A percentile compares a stretch with the other conserved stretches of the same genome.
Evolutionary conservation across 169 alveolate genomes (phyloP).

Genomic region (Perkinsus chesapeaki): DNA sequence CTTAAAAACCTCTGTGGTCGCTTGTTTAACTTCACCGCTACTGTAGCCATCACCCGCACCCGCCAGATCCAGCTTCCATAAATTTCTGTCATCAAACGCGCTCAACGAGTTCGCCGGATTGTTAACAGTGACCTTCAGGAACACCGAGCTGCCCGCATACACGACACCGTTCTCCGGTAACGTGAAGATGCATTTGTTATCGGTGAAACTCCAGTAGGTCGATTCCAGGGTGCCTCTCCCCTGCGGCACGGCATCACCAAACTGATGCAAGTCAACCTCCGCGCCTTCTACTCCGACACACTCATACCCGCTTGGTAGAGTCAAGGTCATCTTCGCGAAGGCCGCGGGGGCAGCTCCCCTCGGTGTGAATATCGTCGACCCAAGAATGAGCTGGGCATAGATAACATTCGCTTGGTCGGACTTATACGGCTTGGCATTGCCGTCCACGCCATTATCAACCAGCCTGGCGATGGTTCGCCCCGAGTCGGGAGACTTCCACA

Average conservation of each 20-base stretch:
- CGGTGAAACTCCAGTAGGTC: not conserved
- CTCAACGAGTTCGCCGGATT: not conserved
- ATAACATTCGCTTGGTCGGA: not conserved
- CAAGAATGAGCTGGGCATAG: not conserved
- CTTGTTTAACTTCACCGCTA: not conserved
- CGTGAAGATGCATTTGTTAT: not conserved
- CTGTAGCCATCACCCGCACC: not conserved
- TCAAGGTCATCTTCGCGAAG: not conserved
- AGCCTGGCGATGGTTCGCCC: constrained; percentile 7
- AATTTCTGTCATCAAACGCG: not conserved
- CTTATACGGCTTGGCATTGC: not conserved
- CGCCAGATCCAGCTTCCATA: not conserved
- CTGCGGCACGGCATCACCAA: not conserved
- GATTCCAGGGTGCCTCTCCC: not conserved
- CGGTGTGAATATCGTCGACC: not conserved
- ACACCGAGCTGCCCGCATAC: not conserved
- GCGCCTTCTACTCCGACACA: not conserved
- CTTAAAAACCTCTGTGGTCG: not conserved
- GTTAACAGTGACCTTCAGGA: not conserved
- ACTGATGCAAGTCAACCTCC: not conserved
- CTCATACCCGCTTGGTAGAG: not conserved
- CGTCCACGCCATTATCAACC: not conserved
- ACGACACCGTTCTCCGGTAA: not conserved
- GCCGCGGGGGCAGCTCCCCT: not conserved
- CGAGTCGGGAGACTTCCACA: constrained; percentile 8